A percentile compares a stretch with the other conserved stretches of the same genome.
Evolutionary conservation across 257 asterid genomes (phyloP).

Genomic region (Capsicum chinense): DNA sequence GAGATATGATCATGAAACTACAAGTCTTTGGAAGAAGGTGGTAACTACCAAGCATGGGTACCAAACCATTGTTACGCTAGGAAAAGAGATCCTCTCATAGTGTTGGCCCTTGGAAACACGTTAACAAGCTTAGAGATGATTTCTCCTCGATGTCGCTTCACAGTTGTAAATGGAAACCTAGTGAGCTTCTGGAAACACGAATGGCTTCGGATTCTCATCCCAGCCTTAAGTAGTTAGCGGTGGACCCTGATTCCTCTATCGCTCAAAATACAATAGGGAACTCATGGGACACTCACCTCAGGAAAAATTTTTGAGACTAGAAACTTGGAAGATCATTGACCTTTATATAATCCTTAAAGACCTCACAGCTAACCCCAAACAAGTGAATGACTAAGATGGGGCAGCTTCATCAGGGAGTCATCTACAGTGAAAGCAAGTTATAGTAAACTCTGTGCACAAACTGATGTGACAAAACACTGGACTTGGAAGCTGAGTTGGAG

Average conservation of each 20-base stretch:
- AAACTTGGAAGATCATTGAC: background rate
- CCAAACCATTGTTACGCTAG: background rate
- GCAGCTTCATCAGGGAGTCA: background rate
- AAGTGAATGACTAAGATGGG: background rate
- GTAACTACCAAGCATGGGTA: background rate
- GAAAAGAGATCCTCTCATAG: background rate
- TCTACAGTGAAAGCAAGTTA: background rate
- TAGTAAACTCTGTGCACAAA: background rate
- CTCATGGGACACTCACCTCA: background rate
- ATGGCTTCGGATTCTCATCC: constrained; percentile 14
- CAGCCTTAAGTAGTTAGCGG: background rate
- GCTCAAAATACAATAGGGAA: background rate
- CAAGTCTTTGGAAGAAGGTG: background rate
- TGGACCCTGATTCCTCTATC: background rate
- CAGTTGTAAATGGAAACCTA: background rate
- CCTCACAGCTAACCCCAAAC: background rate
- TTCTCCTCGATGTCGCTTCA: background rate
- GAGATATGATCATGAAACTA: background rate
- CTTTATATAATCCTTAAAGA: background rate
- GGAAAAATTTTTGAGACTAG: background rate
- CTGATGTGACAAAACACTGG: background rate
- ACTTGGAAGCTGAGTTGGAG: background rate
- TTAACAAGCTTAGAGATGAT: background rate
- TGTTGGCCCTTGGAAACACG: constrained; percentile 4
- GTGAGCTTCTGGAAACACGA: background rate